Base-by-base conservation (phyloP, 495 filamentous ascomycete species). In the Lophium mytilinum region DNA sequence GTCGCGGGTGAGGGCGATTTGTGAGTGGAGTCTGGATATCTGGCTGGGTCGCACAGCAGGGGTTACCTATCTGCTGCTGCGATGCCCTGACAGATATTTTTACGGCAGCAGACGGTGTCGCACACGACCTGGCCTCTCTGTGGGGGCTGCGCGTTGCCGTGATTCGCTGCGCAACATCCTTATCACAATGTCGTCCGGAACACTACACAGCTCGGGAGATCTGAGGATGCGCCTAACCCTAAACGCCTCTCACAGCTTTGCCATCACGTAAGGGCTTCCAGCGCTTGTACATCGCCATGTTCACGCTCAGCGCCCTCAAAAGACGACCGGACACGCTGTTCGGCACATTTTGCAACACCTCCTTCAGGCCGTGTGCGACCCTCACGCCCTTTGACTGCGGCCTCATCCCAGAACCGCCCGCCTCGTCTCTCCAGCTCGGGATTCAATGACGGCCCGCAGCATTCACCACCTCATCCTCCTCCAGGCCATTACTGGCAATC, bases 381-480 rank as follows among this genome's bases (percentile, higher is more conserved):
- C n/a, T 17, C 12, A 8, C 35, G 19, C 49, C 46, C 56, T 4
- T 52, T 30, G 61, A 7, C 21, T 17, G 24, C 49, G 45, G 21
- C 37, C 19, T n/a, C 7, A 15, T 15, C 33, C 53, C 12, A 30
- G 24, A 30, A 30, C 24, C 24, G 2, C 24, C 24, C 24, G 24
- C 24, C 24, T 30, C 24, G 24, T 30, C 24, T 6, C 18, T 45
- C 37, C 42, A 6, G 11, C 41, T n/a, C 40, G 21, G 47, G 57
- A 49, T 57, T 64, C 61, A 67, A 67, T 67, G 64, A 67, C 64
- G 56, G 61, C 53, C 37, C 52, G 56, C 37, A 62, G 35, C 58
- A 65, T 65, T 48, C 53, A 62, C 56, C 58, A 67, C 43, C 58
- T 65, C 58, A 67, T 67, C 30, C 64, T 67, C 41, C 61, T 67